phyloP scores from a whole-genome alignment of 768 basidiomycete genomes.

The Trametes cingulata region DNA sequence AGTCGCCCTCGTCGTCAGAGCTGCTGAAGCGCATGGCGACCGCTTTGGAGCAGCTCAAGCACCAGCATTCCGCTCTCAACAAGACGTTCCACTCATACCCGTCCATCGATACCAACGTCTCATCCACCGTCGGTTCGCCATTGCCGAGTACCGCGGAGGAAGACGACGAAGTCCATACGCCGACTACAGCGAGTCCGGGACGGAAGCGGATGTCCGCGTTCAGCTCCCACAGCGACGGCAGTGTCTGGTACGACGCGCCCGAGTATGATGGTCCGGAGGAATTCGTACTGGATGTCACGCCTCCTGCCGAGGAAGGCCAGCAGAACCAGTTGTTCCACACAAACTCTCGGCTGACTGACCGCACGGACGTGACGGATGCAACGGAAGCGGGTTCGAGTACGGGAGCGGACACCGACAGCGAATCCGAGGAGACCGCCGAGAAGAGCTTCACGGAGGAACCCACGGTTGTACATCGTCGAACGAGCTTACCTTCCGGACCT shows the following conservation, averaged over 20 bases:
- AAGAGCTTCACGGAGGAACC: conserved; percentile 19
- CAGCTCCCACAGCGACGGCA: conserved; percentile 33
- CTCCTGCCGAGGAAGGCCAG: conserved; percentile 30
- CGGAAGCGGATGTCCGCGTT: conserved; percentile 26
- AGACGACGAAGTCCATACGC: conserved; percentile 34
- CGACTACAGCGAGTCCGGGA: conserved; percentile 18
- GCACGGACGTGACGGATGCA: conserved; percentile 30
- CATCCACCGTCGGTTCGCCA: conserved; percentile 32
- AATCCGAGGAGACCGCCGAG: conserved; percentile 10
- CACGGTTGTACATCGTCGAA: conserved; percentile 47
- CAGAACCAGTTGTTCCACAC: conserved; percentile 32
- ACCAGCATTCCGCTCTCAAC: conserved; percentile 55
- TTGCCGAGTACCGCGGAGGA: conserved; percentile 53
- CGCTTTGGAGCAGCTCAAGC: conserved; percentile 55
- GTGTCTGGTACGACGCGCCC: conserved; percentile 78
- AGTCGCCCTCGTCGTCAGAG: conserved; percentile 21
- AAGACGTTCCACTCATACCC: conserved; percentile 29
- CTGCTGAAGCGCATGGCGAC: conserved; percentile 45
- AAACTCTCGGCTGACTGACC: conserved; percentile 14
- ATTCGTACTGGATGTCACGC: conserved; percentile 49
- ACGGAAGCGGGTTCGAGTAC: conserved; percentile 42
- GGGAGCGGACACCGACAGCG: conserved; percentile 55
- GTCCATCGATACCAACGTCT: conserved; percentile 26
- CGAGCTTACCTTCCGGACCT: conserved; percentile 57
- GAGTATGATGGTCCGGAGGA: conserved; percentile 70